Evolutionary conservation across 371 early-diverging fungal species (phyloP), one percentile per base, ranked within the genome.

Genomic region (Mucor mucedo): DNA sequence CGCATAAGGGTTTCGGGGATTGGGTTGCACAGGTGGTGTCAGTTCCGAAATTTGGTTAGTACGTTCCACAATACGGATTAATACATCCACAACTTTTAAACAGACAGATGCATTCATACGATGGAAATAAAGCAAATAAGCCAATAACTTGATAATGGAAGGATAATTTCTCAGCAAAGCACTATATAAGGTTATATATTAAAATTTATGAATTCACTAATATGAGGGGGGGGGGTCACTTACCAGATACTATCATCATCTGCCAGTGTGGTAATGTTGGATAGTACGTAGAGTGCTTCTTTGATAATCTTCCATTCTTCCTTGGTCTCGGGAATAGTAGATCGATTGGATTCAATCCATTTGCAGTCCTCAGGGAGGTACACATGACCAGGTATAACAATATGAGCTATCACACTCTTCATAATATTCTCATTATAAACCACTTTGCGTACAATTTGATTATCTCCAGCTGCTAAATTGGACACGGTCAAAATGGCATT

Each of bases 291-390:
- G 0, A 76, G 71, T 0, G 73, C 71, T 59, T 79, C 80, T 28
- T 75, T 72, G 6, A 75, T 44, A 11, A 79, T 76, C 2, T 68
- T 66, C 80, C 80, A 79, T 48, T 79, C 80, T 9, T 75, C 78
- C 30, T 62, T 70, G 2, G 16, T 29, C 10, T 58, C 45, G 4
- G 50, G 42, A 16, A 28, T 33, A n/a, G 62, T 65, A 5, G 68
- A 54, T 8, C 54, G 28, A 13, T 58, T 58, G 0, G 63, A 63
- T 2, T 44, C 11, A 4, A 66, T 60, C 47, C 65, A 58, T 29
- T 40, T 52, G 29, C 49, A 41, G 2, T 54, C 50, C 8, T 58
- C 52, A 8, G 5, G 8, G 4, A 35, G n/a, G 30, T 63, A 68
- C 11, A 41, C 7, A 55, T 68, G 68, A 10, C 63, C 68, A 14